phyloP scores from a whole-genome alignment of 805 yeast genomes.

The Metschnikowia corniflorae region DNA sequence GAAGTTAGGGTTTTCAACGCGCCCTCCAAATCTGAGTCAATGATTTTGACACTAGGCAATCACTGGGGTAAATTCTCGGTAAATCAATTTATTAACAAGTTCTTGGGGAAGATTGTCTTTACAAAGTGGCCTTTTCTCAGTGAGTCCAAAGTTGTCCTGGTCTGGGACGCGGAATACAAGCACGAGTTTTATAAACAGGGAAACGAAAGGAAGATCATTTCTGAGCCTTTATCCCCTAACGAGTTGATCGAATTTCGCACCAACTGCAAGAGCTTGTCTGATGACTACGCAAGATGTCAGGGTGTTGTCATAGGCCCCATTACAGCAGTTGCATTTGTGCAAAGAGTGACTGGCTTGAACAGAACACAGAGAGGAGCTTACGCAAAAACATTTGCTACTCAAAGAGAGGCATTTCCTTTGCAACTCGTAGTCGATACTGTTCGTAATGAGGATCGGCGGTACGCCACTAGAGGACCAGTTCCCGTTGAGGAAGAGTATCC shows the following conservation, averaged over 20 bases:
- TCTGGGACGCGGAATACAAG: slow-evolving; percentile 51
- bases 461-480: slow-evolving; percentile 62
- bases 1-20: slow-evolving; percentile 77
- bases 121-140: slow-evolving; percentile 88
- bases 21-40: slow-evolving; percentile 79
- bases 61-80: slow-evolving; percentile 51
- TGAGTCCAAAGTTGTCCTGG: slow-evolving; percentile 68
- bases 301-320: slow-evolving; percentile 61
- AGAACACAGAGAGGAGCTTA: slow-evolving; percentile 70
- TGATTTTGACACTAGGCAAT: slow-evolving; percentile 62
- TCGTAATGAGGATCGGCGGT: slow-evolving; percentile 70
- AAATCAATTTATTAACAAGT: slow-evolving; percentile 63
- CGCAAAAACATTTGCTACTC: slow-evolving; percentile 61
- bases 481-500: slow-evolving; percentile 87
- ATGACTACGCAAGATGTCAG: slow-evolving; percentile 45
- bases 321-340: slow-evolving; percentile 63
- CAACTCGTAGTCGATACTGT: slow-evolving; percentile 78
- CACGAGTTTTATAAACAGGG: slow-evolving; percentile 42
- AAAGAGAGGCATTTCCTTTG: slow-evolving; percentile 61
- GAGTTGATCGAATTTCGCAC: slow-evolving; percentile 47
- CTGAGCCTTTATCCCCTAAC: slow-evolving; percentile 37
- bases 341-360: slow-evolving; percentile 71
- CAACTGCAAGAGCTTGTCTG: slow-evolving; percentile 36
- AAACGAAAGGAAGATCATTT: slow-evolving; percentile 21
- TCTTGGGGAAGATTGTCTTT: slow-evolving; percentile 60